Evolutionary conservation across 805 yeast genomes (phyloP).

Genomic region (Schwanniomyces sp.): DNA sequence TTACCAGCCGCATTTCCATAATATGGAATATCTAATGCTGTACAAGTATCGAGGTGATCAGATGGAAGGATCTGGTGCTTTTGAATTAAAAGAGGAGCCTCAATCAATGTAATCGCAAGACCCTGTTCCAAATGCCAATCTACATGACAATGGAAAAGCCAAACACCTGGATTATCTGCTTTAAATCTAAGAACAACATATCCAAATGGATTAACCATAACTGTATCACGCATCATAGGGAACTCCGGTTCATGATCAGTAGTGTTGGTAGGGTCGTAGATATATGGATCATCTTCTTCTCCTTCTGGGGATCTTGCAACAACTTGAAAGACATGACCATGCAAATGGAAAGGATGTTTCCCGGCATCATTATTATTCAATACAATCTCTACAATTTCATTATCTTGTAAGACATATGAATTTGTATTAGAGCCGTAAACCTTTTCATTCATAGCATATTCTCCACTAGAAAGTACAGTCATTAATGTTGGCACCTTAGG

Average conservation of each 20-base stretch:
- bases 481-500: slow-evolving; percentile 87
- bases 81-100: slow-evolving; percentile 77
- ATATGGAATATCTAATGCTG: slow-evolving; percentile 42
- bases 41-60: slow-evolving; percentile 53
- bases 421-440: slow-evolving; percentile 83
- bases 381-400: slow-evolving; percentile 74
- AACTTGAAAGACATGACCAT: slow-evolving; percentile 89
- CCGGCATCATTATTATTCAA: slow-evolving; percentile 88
- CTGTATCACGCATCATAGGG: slow-evolving; percentile 85
- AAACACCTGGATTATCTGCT: slow-evolving; percentile 96
- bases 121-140: slow-evolving; percentile 99
- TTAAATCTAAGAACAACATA: slow-evolving; percentile 82
- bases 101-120: slow-evolving; percentile 74
- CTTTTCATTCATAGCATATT: slow-evolving; percentile 48
- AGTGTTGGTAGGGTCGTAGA: slow-evolving; percentile 34
- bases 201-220: slow-evolving; percentile 79
- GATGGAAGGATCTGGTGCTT: slow-evolving; percentile 27
- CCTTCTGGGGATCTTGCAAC: slow-evolving; percentile 67
- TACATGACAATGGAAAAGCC: slow-evolving; percentile 98
- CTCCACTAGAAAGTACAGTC: slow-evolving; percentile 75
- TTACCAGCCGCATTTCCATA: slow-evolving; percentile 71
- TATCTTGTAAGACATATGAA: slow-evolving; percentile 65
- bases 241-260: slow-evolving; percentile 54
- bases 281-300: slow-evolving; percentile 53
- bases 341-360: slow-evolving; percentile 96